Conservation (phyloP, 1,284 basidiomycete genomes). For the Austropuccinia psidii region DNA sequence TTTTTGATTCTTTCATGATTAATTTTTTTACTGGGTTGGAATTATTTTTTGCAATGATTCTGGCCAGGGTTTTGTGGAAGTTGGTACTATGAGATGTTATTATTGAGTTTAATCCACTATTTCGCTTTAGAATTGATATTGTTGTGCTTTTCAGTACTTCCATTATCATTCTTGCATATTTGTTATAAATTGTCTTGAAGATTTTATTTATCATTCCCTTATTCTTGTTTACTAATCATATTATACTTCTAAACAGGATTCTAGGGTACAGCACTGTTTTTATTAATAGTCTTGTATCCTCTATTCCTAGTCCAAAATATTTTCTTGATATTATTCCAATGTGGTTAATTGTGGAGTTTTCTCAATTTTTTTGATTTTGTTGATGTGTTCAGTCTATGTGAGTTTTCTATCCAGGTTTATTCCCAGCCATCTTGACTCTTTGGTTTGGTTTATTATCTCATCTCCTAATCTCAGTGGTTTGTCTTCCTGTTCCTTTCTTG, state of each 20-base stretch:
- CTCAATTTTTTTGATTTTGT: background rate
- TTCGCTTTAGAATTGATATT: background rate
- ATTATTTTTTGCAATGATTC: background rate
- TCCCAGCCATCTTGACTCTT: background rate
- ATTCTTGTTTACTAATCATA: background rate
- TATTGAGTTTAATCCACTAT: background rate
- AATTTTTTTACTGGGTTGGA: background rate
- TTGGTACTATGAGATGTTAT: background rate
- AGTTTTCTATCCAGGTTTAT: background rate
- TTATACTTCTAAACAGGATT: slow-evolving; percentile 8
- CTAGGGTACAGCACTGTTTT: background rate
- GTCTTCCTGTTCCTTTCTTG: background rate
- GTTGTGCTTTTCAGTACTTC: background rate
- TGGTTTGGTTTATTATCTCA: background rate
- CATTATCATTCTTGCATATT: background rate
- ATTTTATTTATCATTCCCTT: background rate
- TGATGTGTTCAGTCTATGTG: background rate
- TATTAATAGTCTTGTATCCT: background rate
- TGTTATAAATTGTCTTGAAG: background rate
- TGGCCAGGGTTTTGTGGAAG: background rate
- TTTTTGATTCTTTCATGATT: background rate
- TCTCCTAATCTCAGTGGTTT: background rate
- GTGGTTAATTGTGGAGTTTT: background rate
- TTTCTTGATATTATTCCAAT: background rate
- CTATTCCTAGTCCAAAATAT: background rate